phyloP scores from a whole-genome alignment of 75 land plant genomes.

The Picea glauca region DNA sequence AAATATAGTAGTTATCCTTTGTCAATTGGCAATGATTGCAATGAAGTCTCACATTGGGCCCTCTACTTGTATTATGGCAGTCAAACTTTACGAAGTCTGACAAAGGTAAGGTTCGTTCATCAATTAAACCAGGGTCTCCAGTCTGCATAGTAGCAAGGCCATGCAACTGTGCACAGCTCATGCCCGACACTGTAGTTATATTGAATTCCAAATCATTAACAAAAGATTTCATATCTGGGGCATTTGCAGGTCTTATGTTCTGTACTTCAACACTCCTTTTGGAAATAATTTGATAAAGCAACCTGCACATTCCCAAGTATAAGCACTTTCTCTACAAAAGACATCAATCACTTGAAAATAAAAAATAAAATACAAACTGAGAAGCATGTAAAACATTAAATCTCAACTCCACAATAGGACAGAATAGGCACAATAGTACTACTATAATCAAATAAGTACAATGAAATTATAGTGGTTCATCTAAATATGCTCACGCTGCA shows the following conservation, averaged over 20 bases:
- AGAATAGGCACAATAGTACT: background rate
- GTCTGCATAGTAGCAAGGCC: constrained; percentile 40
- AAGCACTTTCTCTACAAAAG: background rate
- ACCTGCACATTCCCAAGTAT: constrained; percentile 23
- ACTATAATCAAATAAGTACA: constrained; percentile 5
- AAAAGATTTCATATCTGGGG: constrained; percentile 48
- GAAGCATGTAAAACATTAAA: background rate
- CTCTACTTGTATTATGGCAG: constrained; percentile 53
- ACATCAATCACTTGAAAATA: background rate
- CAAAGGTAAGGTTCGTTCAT: constrained; percentile 29
- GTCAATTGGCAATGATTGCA: constrained; percentile 42
- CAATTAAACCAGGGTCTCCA: constrained; percentile 54
- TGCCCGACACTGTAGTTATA: constrained; percentile 61
- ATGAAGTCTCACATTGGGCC: constrained; percentile 49
- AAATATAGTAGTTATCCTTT: constrained; percentile 34
- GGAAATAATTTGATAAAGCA: constrained; percentile 63
- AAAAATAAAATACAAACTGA: background rate
- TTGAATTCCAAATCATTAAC: constrained; percentile 70
- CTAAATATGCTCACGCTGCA: constrained; percentile 57
- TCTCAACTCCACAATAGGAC: background rate
- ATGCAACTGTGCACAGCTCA: constrained; percentile 67
- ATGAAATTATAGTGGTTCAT: background rate
- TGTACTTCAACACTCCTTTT: constrained; percentile 64
- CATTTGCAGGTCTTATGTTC: constrained; percentile 52
- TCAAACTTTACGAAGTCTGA: constrained; percentile 34